These are phyloP conservation scores for Porphyrellus cyaneotinctus DNA, from an alignment of 768 basidiomycete species.

Conservation along the genomic window DNA sequence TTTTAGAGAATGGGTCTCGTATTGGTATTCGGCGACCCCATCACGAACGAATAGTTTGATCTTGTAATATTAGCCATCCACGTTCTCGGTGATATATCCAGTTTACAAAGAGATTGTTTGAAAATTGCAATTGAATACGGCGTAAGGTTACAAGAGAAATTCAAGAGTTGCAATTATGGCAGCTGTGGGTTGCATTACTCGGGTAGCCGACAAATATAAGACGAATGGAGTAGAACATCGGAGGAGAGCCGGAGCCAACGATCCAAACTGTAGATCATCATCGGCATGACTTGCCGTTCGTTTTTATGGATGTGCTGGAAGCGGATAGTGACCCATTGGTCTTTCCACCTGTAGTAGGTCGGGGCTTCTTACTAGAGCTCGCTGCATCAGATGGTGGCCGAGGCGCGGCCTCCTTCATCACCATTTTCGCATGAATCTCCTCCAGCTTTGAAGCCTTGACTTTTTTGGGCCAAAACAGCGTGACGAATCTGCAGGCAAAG, in stretches of 20 bases:
- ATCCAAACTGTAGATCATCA: conserved; percentile 37
- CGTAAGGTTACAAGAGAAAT: conserved; percentile 23
- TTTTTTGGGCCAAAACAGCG: conserved; percentile 96
- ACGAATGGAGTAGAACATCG: conserved; percentile 13
- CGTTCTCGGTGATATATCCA: conserved; percentile 12
- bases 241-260: conserved; percentile 22
- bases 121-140: conserved; percentile 14
- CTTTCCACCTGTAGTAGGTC: conserved; percentile 46
- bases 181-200: conserved; percentile 24
- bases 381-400: conserved; percentile 47
- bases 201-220: conserved; percentile 22
- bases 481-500: conserved; percentile 68
- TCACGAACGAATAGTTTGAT: conserved; percentile 11
- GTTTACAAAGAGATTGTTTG: conserved; percentile 11
- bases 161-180: conserved; percentile 27
- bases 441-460: conserved; percentile 91
- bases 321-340: conserved; percentile 48
- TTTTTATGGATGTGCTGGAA: conserved; percentile 42
- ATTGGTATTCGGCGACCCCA: neutral
- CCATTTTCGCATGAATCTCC: conserved; percentile 96
- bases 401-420: conserved; percentile 78
- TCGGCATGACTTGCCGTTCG: conserved; percentile 61
- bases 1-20: neutral
- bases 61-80: conserved; percentile 22
- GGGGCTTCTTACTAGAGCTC: conserved; percentile 54